Conservation (phyloP, 1,284 basidiomycete species). For the Thelephora terrestris region DNA sequence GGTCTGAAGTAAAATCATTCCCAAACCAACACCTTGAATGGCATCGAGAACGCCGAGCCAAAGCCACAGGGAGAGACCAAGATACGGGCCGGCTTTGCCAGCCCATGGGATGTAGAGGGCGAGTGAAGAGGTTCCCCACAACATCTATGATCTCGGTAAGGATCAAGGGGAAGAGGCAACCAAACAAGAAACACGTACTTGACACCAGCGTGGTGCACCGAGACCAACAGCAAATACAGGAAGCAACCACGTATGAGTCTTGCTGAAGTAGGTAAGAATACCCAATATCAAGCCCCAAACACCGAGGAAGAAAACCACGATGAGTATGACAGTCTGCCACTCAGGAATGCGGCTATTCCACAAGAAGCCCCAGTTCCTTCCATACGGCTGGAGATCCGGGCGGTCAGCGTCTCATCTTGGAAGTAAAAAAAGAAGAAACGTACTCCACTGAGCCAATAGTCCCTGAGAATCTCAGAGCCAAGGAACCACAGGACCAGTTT, state of each 20-base stretch:
- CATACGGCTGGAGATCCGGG: conserved; percentile 51
- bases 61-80: conserved; percentile 81
- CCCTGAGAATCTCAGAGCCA: conserved; percentile 76
- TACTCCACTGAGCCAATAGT: conserved; percentile 90
- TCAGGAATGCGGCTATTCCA: conserved; percentile 79
- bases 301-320: conserved; percentile 76
- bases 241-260: conserved; percentile 88
- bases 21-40: conserved; percentile 85
- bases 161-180: conserved; percentile 1
- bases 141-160: conserved; percentile 38
- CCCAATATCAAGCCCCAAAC: conserved; percentile 73
- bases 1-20: conserved; percentile 89
- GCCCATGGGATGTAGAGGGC: conserved; percentile 90
- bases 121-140: conserved; percentile 83
- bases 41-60: conserved; percentile 92
- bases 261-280: conserved; percentile 77
- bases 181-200: conserved; percentile 32
- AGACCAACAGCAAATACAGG: conserved; percentile 91
- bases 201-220: conserved; percentile 88
- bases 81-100: conserved; percentile 72
- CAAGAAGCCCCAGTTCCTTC: conserved; percentile 88
- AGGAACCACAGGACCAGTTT: conserved; percentile 93
- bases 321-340: conserved; percentile 74
- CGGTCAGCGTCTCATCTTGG: conserved; percentile 10
- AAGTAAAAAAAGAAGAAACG: conserved; percentile 19